Evolutionary conservation across 2,329 filamentous ascomycete genomes (phyloP).

Genomic region (Byssoonygena ceratinophila): DNA sequence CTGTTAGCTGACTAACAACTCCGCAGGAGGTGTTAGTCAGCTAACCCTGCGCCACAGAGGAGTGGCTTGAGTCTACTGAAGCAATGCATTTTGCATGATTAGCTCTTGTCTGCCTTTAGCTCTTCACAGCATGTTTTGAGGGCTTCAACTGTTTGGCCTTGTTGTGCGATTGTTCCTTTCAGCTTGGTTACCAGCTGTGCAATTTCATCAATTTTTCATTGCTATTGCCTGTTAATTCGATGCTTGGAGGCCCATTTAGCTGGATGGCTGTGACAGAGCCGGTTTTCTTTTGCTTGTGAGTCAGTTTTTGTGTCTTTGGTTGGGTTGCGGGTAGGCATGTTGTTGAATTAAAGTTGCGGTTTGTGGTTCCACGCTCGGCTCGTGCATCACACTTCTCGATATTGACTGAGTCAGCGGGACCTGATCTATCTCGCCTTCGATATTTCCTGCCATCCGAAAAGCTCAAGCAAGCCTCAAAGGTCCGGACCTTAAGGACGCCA

Average conservation of each 20-base stretch:
- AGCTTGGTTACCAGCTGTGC: background rate
- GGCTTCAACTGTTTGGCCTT: background rate
- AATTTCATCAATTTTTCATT: background rate
- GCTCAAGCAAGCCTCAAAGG: background rate
- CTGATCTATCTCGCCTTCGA: background rate
- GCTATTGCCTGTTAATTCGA: background rate
- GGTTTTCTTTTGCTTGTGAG: background rate
- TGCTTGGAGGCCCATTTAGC: background rate
- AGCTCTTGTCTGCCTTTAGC: background rate
- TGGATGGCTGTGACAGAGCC: background rate
- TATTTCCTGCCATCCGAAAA: background rate
- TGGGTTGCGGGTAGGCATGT: background rate
- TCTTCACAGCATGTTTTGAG: background rate
- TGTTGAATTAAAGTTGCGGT: background rate
- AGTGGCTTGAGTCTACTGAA: background rate
- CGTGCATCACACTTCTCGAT: background rate
- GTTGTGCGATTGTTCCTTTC: background rate
- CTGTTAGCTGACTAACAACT: no score
- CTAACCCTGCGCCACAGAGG: background rate
- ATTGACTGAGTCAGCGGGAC: background rate
- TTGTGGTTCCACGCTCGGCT: background rate
- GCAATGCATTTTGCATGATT: background rate
- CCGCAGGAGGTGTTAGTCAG: no score
- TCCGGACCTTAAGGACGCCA: background rate
- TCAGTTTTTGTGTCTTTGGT: background rate